Conservation (phyloP, 164 flowering plant genomes). For the Vitis riparia region DNA sequence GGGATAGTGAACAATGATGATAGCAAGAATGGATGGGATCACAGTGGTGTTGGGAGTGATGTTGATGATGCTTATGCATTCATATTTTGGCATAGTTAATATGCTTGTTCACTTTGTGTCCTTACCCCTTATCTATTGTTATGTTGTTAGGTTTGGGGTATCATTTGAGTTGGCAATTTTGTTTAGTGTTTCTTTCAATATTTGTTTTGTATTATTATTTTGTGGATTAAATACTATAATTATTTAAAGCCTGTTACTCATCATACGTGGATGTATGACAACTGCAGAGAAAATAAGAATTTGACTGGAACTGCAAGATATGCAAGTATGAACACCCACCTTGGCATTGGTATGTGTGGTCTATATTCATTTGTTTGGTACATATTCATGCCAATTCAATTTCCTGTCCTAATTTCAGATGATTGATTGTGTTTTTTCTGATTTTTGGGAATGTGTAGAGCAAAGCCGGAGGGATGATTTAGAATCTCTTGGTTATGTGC, state of each 20-base stretch:
- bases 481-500: slow-evolving; percentile 93
- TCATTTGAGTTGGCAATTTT: background rate
- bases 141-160: background rate
- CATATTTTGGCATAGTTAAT: background rate
- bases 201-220: background rate
- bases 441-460: slow-evolving; percentile 38
- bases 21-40: too few relatives aligned
- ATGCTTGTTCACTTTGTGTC: background rate
- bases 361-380: background rate
- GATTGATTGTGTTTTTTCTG: background rate
- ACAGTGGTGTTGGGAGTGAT: background rate
- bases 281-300: slow-evolving; percentile 86
- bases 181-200: background rate
- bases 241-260: background rate
- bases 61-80: background rate
- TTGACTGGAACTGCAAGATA: slow-evolving; percentile 95
- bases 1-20: background rate
- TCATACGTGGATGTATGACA: background rate
- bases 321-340: slow-evolving; percentile 96
- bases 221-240: background rate
- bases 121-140: background rate
- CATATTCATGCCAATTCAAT: background rate
- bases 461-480: slow-evolving; percentile 96
- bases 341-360: slow-evolving; percentile 74
- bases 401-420: background rate